phyloP scores from a whole-genome alignment of 352 stramenopile genomes.

The Halophytophthora batemanensis region DNA sequence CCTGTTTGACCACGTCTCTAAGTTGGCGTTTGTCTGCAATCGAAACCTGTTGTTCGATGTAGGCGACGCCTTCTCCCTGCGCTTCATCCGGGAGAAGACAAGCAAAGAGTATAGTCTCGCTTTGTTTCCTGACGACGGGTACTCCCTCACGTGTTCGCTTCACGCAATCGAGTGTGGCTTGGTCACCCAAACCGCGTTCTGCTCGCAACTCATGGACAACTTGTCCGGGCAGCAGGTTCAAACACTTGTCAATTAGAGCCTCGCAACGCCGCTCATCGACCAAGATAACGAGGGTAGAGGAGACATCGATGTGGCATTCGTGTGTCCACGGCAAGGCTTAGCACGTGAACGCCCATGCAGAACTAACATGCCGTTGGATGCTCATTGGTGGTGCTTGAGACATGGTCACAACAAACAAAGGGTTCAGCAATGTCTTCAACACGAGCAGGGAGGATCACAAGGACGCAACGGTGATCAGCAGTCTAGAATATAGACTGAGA shows the following conservation, averaged over 20 bases:
- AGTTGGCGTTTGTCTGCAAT: constrained; percentile 18
- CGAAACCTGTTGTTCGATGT: constrained; percentile 13
- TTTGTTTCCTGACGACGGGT: constrained; percentile 14
- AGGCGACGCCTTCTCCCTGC: constrained; percentile 18
- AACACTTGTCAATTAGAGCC: neutral
- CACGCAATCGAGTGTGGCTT: constrained; percentile 11
- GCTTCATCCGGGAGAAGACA: constrained; percentile 25
- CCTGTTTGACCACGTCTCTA: constrained; percentile 23
- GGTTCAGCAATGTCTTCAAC: constrained; percentile 7
- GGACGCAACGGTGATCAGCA: constrained; percentile 4
- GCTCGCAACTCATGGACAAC: constrained; percentile 3
- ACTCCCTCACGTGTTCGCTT: constrained; percentile 17
- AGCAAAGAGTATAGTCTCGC: constrained; percentile 21
- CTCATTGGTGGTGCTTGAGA: constrained; percentile 2
- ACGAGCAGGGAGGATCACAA: constrained; percentile 2
- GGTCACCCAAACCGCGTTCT: constrained; percentile 7
- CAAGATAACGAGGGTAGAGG: neutral
- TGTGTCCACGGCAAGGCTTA: constrained; percentile 8
- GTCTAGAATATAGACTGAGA: neutral
- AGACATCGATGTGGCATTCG: constrained; percentile 12
- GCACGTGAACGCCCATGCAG: constrained; percentile 2
- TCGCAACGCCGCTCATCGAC: neutral
- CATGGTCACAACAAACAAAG: constrained; percentile 6
- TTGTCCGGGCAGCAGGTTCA: neutral
- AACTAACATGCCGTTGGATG: neutral